phyloP scores from a whole-genome alignment of 495 filamentous ascomycete species.

The Tuber magnatum region DNA sequence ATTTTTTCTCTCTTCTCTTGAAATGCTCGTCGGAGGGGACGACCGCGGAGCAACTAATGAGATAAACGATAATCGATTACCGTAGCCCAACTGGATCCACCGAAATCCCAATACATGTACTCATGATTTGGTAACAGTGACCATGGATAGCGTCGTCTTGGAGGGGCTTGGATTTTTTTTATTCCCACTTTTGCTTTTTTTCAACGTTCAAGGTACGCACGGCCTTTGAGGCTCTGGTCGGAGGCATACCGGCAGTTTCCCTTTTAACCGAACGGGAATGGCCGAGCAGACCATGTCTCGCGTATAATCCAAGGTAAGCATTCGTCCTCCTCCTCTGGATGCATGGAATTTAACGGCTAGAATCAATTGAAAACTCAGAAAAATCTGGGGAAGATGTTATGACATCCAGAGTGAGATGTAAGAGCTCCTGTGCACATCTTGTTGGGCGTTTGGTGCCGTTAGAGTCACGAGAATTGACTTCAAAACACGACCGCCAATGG shows the following conservation, averaged over 20 bases:
- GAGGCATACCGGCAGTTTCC: background rate
- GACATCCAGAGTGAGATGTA: background rate
- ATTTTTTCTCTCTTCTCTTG: background rate
- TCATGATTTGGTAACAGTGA: background rate
- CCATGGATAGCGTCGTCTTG: background rate
- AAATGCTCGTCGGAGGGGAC: background rate
- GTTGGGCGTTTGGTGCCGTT: background rate
- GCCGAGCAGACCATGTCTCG: background rate
- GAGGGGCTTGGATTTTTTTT: background rate
- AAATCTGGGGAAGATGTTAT: constrained; percentile 3
- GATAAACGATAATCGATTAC: background rate
- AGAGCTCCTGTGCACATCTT: background rate
- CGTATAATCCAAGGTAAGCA: background rate
- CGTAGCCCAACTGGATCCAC: background rate
- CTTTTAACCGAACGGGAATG: constrained; percentile 1
- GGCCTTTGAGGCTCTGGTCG: background rate
- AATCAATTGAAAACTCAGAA: background rate
- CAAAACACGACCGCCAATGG: background rate
- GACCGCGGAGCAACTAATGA: background rate
- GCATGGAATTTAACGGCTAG: background rate
- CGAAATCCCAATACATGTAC: background rate
- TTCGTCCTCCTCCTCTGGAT: background rate
- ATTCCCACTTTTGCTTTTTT: background rate
- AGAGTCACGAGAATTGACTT: background rate
- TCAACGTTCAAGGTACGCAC: background rate